Evolutionary conservation across 441 rosid species (phyloP).

Genomic region (Dalechampia spathulata): DNA sequence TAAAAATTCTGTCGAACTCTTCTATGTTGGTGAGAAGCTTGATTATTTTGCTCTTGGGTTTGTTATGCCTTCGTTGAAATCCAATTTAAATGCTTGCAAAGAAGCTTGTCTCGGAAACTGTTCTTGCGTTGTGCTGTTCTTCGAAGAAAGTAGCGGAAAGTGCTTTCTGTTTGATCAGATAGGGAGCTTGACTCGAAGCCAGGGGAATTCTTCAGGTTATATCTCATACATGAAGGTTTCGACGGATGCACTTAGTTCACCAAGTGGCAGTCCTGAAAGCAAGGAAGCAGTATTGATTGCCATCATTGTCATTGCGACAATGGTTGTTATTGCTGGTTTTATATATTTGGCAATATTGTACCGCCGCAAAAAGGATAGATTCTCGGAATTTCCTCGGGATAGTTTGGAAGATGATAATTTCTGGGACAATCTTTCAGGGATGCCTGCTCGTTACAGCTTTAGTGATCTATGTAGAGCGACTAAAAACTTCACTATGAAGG

Average conservation of each 20-base stretch:
- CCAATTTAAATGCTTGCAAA: conserved; percentile 60
- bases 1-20: conserved; percentile 35
- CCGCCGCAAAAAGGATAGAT: conserved; percentile 29
- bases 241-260: no score
- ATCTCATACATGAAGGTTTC: conserved; percentile 55
- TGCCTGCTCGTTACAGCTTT: conserved; percentile 11
- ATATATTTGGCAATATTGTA: conserved; percentile 40
- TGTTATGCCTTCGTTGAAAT: conserved; percentile 41
- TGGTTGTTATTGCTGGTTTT: conserved; percentile 39
- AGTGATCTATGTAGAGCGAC: conserved; percentile 9
- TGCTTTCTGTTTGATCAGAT: conserved; percentile 70
- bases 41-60: conserved; percentile 60
- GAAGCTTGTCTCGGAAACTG: conserved; percentile 58
- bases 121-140: conserved; percentile 71
- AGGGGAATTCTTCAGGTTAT: conserved; percentile 31
- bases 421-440: conserved; percentile 30
- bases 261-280: no score
- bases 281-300: conserved; percentile 28
- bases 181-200: conserved; percentile 48
- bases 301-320: conserved; percentile 48
- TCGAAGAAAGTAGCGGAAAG: conserved; percentile 53
- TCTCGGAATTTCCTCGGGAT: conserved; percentile 33
- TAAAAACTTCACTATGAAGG: background rate
- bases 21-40: conserved; percentile 45
- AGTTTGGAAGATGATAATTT: conserved; percentile 74